Evolutionary conservation across 805 yeast species (phyloP), one percentile per base, ranked within the genome.

Genomic region (Candida verbasci): DNA sequence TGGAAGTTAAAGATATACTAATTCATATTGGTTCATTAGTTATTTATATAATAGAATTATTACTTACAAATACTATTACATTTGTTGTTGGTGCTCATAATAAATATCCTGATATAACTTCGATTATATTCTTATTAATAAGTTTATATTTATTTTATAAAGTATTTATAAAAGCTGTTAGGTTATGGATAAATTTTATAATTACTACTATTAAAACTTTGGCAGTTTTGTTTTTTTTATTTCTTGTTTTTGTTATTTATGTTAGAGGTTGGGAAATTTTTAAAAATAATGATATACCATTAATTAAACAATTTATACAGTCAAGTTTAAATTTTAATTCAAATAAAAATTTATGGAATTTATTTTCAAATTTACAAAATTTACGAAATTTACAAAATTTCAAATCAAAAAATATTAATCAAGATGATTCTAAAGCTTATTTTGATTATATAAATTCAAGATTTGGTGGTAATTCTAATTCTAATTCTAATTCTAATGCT

Each of bases 161-260:
- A 35, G 20, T 48, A 15, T 17, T 46, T 7, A 23, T 43, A 6
- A 31, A 44, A 9, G 35, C 54, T 10, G 17, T 55, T 7, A 39
- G 34, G 34, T 38, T 55, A 39, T 55, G 61, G 60, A 16, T 51
- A n/a, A 27, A 37, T 3, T 30, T 55, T 25, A 29, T 56, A 7
- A 31, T 53, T n/a, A 29, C 45, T 7, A 34, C 44, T 14, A n/a
- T 54, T 16, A 58, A 54, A 38, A 30, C 49, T 3, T 29, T 46
- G n/a, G 29, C 52, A 4, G 31, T 45, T 3, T 17, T 55, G 25
- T 24, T 44, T 1, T 24, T 52, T 21, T 22, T 54, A 9, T 12
- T 38, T 20, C 11, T 48, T 7, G 42, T 42, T 4, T 38, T 47
- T 15, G 26, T 46, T 14, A 31, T 56, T 1, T 55, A 54, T 32